A percentile compares a stretch with the other conserved stretches of the same genome.
These are phyloP conservation scores for Begonia peltatifolia DNA, from an alignment of 306 rosid genomes.

Conservation along the genomic window DNA sequence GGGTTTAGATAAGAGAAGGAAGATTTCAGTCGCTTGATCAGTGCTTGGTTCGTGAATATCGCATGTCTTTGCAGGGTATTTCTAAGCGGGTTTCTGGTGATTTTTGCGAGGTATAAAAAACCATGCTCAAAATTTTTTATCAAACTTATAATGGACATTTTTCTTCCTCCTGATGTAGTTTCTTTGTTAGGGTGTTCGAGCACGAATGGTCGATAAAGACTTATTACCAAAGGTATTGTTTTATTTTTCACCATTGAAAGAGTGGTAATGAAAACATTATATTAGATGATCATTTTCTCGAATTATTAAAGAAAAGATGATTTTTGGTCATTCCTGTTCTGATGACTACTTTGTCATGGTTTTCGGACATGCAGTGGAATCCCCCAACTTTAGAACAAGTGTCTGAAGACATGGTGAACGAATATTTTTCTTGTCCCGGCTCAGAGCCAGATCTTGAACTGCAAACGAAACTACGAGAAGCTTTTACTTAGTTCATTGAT, in stretches of 20 bases:
- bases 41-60: conserved; percentile 73
- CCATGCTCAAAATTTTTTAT: too few relatives aligned
- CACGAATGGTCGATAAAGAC: conserved; percentile 76
- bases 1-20: conserved; percentile 66
- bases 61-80: conserved; percentile 58
- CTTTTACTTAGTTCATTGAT: conserved; percentile 22
- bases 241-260: not conserved
- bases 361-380: conserved; percentile 57
- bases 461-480: conserved; percentile 58
- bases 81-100: conserved; percentile 49
- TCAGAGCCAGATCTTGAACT: conserved; percentile 63
- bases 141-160: too few relatives aligned
- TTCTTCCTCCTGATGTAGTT: too few relatives aligned
- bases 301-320: too few relatives aligned
- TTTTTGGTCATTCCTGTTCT: too few relatives aligned
- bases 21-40: conserved; percentile 77
- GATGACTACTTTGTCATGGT: not conserved
- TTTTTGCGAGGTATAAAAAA: conserved; percentile 58
- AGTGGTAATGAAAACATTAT: too few relatives aligned
- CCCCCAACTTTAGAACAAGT: conserved; percentile 83
- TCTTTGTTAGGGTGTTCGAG: conserved; percentile 60
- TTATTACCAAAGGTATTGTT: conserved; percentile 60
- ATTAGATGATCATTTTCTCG: too few relatives aligned
- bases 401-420: conserved; percentile 68
- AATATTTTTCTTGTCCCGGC: conserved; percentile 51